Evolutionary conservation across 768 basidiomycete species (phyloP).

Genomic region (Lactarius hatsudake): DNA sequence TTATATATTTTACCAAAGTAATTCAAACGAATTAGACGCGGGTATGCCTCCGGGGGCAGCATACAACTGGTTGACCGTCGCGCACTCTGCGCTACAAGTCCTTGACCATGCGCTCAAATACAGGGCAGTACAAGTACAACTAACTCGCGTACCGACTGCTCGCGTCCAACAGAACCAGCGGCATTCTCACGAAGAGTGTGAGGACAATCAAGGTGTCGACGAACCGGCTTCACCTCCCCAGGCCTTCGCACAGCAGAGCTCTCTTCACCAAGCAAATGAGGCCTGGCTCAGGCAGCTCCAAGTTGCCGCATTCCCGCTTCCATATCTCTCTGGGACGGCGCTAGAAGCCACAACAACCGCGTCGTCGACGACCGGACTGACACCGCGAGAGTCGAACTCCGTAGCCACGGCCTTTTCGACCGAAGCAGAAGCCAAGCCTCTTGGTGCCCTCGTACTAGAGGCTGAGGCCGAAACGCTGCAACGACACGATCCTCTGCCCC

Average conservation of each 20-base stretch:
- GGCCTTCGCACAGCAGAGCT: slow-evolving; percentile 6
- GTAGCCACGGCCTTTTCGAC: background rate
- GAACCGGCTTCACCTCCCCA: background rate
- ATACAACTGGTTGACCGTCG: slow-evolving; percentile 71
- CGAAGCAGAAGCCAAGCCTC: background rate
- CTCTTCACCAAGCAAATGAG: slow-evolving; percentile 22
- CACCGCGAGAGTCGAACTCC: background rate
- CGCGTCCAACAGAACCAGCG: slow-evolving; percentile 2
- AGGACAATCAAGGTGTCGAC: background rate
- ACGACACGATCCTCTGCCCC: background rate
- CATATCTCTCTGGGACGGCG: background rate
- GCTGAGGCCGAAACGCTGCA: background rate
- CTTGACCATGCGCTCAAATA: slow-evolving; percentile 60
- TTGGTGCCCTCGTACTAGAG: background rate
- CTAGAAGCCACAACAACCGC: background rate
- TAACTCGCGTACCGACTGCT: slow-evolving; percentile 32
- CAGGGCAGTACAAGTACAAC: slow-evolving; percentile 42
- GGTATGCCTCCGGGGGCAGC: slow-evolving; percentile 68
- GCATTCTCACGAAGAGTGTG: background rate
- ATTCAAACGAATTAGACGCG: background rate
- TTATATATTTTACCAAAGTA: background rate
- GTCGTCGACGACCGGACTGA: background rate
- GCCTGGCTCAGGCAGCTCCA: slow-evolving; percentile 18
- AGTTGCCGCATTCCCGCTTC: background rate
- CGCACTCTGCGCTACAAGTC: slow-evolving; percentile 58